phyloP scores from a whole-genome alignment of 306 rosid genomes.

The Lathyrus sativus region DNA sequence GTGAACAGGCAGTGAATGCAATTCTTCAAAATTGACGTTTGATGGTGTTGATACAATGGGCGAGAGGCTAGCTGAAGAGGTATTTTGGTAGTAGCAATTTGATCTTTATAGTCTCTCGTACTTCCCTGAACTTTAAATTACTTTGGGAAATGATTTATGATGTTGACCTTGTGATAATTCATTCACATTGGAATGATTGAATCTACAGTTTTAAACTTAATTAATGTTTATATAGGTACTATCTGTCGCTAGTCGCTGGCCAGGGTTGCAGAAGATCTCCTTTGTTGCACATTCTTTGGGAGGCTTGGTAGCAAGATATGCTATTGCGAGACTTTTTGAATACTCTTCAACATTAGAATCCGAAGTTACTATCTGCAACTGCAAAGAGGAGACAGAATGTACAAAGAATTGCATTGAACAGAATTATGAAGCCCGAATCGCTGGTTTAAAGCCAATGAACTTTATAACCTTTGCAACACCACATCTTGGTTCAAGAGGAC shows the following conservation, averaged over 20 bases:
- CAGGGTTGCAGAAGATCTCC: conserved; percentile 76
- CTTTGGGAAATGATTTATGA: background rate
- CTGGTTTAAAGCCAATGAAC: conserved; percentile 89
- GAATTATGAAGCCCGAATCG: conserved; percentile 58
- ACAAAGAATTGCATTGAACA: conserved; percentile 43
- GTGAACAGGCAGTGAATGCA: conserved; percentile 88
- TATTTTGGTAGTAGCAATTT: conserved; percentile 52
- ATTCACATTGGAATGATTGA: background rate
- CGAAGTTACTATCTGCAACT: conserved; percentile 35
- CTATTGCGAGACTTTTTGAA: conserved; percentile 74
- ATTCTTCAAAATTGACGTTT: conserved; percentile 76
- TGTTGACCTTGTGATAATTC: conserved; percentile 12
- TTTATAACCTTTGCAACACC: conserved; percentile 95
- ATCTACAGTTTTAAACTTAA: conserved; percentile 13
- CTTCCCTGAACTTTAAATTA: conserved; percentile 1
- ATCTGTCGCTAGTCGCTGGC: conserved; percentile 60
- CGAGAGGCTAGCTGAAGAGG: conserved; percentile 93
- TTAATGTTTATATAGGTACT: conserved; percentile 63
- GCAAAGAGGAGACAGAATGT: conserved; percentile 49
- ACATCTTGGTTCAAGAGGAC: conserved; percentile 94
- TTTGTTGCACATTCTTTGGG: conserved; percentile 98
- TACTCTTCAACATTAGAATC: conserved; percentile 46
- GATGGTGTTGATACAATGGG: conserved; percentile 97
- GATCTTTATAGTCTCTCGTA: conserved; percentile 19
- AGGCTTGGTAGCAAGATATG: conserved; percentile 93